Evolutionary conservation across 2,329 filamentous ascomycete genomes (phyloP).

Genomic region (Aotearoamyces nothofagi): DNA sequence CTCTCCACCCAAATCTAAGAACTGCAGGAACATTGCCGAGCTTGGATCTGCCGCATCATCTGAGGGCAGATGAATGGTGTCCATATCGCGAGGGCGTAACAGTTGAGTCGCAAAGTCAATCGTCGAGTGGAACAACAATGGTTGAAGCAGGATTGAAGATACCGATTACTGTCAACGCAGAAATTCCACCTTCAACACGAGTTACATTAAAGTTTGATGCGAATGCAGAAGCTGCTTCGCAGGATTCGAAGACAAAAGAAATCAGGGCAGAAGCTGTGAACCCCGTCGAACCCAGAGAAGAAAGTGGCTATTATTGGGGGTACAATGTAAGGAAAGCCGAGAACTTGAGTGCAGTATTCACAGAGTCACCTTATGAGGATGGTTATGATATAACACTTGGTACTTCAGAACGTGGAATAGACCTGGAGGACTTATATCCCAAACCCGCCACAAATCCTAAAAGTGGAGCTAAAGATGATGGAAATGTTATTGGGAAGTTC

Average conservation of each 20-base stretch:
- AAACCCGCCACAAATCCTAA: no score
- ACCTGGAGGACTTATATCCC: constrained; percentile 18
- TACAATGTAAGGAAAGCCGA: constrained; percentile 53
- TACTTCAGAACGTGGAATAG: constrained; percentile 59
- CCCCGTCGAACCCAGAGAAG: constrained; percentile 53
- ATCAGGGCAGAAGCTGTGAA: constrained; percentile 43
- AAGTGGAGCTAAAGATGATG: constrained; percentile 9
- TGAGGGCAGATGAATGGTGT: constrained; percentile 62
- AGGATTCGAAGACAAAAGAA: constrained; percentile 7
- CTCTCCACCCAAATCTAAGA: constrained; percentile 62
- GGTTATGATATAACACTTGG: constrained; percentile 77
- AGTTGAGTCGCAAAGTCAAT: constrained; percentile 18
- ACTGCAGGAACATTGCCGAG: constrained; percentile 60
- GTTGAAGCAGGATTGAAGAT: constrained; percentile 42
- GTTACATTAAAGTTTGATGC: constrained; percentile 55
- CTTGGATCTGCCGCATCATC: constrained; percentile 75
- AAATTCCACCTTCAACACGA: constrained; percentile 54
- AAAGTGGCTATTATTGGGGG: constrained; percentile 78
- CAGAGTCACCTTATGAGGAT: constrained; percentile 56
- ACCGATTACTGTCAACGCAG: constrained; percentile 25
- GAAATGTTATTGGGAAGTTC: constrained; percentile 27
- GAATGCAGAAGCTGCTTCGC: constrained; percentile 23
- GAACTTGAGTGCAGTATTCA: constrained; percentile 60
- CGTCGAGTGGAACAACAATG: constrained; percentile 26
- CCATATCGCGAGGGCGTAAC: constrained; percentile 68